Percentiles rank a stretch among this genome's conserved stretches.
phyloP scores from a whole-genome alignment of 2,329 filamentous ascomycete genomes.

The Neodidymelliopsis sp. region DNA sequence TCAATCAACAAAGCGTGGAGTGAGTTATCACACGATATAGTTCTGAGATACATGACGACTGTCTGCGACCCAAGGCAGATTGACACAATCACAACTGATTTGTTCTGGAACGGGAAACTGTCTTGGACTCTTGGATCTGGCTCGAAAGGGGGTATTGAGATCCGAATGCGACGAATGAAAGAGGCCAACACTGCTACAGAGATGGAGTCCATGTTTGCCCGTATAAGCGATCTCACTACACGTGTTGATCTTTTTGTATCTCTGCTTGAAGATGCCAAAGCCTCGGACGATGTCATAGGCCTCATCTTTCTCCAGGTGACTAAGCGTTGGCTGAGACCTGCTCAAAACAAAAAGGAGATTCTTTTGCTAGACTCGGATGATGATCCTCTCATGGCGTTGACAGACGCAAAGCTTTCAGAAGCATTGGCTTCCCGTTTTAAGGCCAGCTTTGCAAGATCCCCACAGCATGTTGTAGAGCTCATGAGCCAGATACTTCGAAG shows the following conservation, averaged over 20 bases:
- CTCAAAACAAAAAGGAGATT: constrained; percentile 14
- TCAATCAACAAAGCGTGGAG: constrained; percentile 39
- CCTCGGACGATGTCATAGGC: constrained; percentile 64
- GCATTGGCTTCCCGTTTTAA: constrained; percentile 69
- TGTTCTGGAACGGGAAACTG: constrained; percentile 63
- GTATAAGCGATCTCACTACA: constrained; percentile 38
- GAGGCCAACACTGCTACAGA: constrained; percentile 74
- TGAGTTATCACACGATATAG: constrained; percentile 30
- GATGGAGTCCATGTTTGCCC: constrained; percentile 69
- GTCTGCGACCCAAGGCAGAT: constrained; percentile 62
- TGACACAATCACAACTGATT: constrained; percentile 58
- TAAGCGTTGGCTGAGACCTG: constrained; percentile 61
- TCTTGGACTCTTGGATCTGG: constrained; percentile 63
- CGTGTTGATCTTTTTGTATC: constrained; percentile 35
- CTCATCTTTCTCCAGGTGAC: constrained; percentile 68
- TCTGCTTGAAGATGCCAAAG: constrained; percentile 57
- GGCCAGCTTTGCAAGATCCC: constrained; percentile 69
- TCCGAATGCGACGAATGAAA: constrained; percentile 67
- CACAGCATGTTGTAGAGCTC: constrained; percentile 70
- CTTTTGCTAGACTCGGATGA: constrained; percentile 42
- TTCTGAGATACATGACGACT: constrained; percentile 61
- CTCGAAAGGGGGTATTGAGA: constrained; percentile 60
- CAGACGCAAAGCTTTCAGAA: constrained; percentile 69
- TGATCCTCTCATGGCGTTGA: constrained; percentile 59
- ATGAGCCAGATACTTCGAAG: constrained; percentile 65